phyloP scores from a whole-genome alignment of 208 protist genomes.

The Leptomonas pyrrhocoris region DNA sequence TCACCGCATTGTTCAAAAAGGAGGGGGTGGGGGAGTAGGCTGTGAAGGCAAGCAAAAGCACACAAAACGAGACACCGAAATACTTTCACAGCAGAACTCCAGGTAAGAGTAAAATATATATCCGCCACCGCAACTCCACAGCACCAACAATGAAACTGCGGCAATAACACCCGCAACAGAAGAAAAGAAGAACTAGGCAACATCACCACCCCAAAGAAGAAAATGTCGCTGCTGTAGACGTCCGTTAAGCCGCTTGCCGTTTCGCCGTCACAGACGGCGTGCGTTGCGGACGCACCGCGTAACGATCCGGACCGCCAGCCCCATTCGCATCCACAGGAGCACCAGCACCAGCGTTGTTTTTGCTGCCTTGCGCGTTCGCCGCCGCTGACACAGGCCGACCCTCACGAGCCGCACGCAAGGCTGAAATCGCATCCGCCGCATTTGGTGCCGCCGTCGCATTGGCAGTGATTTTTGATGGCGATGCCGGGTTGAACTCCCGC shows the following conservation, averaged over 20 bases:
- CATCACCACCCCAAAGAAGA: too few species aligned
- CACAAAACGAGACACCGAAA: too few species aligned
- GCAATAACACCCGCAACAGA: neutral
- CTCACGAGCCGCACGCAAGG: neutral
- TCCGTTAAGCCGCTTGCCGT: neutral
- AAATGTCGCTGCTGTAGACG: neutral
- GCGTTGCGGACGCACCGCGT: constrained; percentile 7
- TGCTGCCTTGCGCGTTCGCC: neutral
- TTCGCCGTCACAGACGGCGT: constrained; percentile 1
- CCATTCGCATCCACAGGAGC: neutral
- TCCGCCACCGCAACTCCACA: too few species aligned
- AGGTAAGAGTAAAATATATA: too few species aligned
- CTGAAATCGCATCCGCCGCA: neutral
- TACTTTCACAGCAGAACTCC: too few species aligned
- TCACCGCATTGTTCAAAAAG: too few species aligned
- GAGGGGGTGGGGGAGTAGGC: too few species aligned
- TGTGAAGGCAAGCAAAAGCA: too few species aligned
- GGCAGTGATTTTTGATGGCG: neutral
- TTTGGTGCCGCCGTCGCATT: neutral
- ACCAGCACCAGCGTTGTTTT: neutral
- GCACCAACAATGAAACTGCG: too few species aligned
- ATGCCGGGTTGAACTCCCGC: neutral
- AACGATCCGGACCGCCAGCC: neutral
- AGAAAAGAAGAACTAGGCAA: too few species aligned
- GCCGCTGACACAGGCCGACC: neutral